phyloP scores from a whole-genome alignment of 306 rosid genomes.

The Sesbania bispinosa region DNA sequence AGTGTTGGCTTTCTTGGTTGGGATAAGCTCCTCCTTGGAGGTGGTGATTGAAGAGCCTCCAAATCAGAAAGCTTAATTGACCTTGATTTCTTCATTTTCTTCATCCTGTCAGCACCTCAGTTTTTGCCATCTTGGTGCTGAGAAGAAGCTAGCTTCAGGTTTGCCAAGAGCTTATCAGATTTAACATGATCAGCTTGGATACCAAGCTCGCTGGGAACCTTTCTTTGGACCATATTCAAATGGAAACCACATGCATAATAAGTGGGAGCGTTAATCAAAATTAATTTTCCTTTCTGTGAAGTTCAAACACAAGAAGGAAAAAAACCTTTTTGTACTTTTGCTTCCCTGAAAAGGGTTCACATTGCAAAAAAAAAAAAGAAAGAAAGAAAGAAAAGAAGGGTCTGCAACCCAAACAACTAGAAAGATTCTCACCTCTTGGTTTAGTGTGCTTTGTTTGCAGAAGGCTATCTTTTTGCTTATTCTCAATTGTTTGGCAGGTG shows the following conservation, averaged over 20 bases:
- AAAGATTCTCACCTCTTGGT: slow-evolving; percentile 30
- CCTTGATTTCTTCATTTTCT: slow-evolving; percentile 56
- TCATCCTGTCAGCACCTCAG: slow-evolving; percentile 49
- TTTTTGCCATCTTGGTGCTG: slow-evolving; percentile 51
- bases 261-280: slow-evolving; percentile 19
- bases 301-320: slow-evolving; percentile 38
- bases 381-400: too few relatives aligned
- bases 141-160: slow-evolving; percentile 38
- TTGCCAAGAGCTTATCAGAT: slow-evolving; percentile 33
- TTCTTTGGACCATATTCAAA: slow-evolving; percentile 61
- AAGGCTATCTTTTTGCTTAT: slow-evolving; percentile 22
- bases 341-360: slow-evolving; percentile 16
- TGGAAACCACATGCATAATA: slow-evolving; percentile 28
- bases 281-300: slow-evolving; percentile 27
- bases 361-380: slow-evolving; percentile 35
- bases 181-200: slow-evolving; percentile 46
- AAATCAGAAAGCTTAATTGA: slow-evolving; percentile 50
- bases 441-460: slow-evolving; percentile 31
- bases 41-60: slow-evolving; percentile 39
- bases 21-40: slow-evolving; percentile 31
- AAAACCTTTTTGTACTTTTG: slow-evolving; percentile 22
- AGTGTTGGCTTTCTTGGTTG: slow-evolving; percentile 48
- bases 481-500: slow-evolving; percentile 22
- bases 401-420: slow-evolving; percentile 40
- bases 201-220: slow-evolving; percentile 44